Percentiles rank a stretch among this genome's conserved stretches.
These are phyloP conservation scores for Erythrophleum ivorense DNA, from an alignment of 331 rosid genomes.

Conservation along the genomic window DNA sequence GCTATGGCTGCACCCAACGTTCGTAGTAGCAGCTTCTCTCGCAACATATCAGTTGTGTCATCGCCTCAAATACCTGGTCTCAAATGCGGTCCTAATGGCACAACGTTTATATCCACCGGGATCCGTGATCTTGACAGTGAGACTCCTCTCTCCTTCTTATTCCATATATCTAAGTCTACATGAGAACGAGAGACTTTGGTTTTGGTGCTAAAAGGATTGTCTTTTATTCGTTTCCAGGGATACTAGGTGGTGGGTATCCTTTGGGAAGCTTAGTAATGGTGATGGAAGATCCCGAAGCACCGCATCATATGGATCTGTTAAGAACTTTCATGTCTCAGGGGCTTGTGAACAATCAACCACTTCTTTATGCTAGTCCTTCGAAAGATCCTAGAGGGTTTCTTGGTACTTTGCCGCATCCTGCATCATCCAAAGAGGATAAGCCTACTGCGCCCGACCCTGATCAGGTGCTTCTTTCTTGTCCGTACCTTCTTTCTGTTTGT, in stretches of 20 bases:
- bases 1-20: conserved; percentile 63
- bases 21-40: conserved; percentile 75
- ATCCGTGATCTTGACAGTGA: conserved; percentile 83
- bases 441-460: conserved; percentile 42
- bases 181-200: conserved; percentile 1
- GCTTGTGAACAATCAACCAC: conserved; percentile 72
- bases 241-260: conserved; percentile 76
- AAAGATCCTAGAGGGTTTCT: conserved; percentile 74
- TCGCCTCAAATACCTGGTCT: conserved; percentile 59
- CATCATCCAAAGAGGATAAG: conserved; percentile 64
- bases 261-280: conserved; percentile 82
- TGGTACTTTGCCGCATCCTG: conserved; percentile 84
- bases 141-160: conserved; percentile 29
- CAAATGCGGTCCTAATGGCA: conserved; percentile 74
- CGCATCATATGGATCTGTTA: conserved; percentile 91
- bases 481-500: too few species aligned
- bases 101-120: conserved; percentile 72
- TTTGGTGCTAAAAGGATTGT: background rate
- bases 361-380: conserved; percentile 79
- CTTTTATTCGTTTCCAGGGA: conserved; percentile 49
- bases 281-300: conserved; percentile 93
- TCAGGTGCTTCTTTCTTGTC: too few species aligned
- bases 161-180: conserved; percentile 7
- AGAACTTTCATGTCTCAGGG: conserved; percentile 91
- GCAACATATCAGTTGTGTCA: conserved; percentile 49